Conservation (phyloP, 2,329 filamentous ascomycete species). For the Cercospora sp. region DNA sequence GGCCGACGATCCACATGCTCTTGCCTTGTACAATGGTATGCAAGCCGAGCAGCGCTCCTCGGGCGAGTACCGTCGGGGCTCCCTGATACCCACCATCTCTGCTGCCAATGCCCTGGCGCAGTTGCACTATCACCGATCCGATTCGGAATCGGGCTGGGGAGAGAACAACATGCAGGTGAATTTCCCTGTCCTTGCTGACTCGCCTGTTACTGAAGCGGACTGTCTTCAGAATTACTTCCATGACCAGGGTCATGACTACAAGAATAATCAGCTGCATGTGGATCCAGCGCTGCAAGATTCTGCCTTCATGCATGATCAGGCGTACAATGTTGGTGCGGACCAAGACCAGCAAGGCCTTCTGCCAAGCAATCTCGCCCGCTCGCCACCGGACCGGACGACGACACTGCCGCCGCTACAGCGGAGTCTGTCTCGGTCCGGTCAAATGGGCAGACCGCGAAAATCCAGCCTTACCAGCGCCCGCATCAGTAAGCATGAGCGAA, state of each 20-base stretch:
- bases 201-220: conserved; percentile 41
- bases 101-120: conserved; percentile 86
- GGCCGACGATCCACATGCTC: conserved; percentile 60
- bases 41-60: conserved; percentile 56
- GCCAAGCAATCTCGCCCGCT: conserved; percentile 77
- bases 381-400: conserved; percentile 82
- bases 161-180: conserved; percentile 38
- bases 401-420: conserved; percentile 82
- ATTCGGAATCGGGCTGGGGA: conserved; percentile 74
- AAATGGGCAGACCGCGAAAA: conserved; percentile 73
- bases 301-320: conserved; percentile 45
- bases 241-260: conserved; percentile 32
- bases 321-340: conserved; percentile 57
- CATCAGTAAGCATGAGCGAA: conserved; percentile 76
- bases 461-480: conserved; percentile 80
- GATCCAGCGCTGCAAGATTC: conserved; percentile 59
- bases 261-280: conserved; percentile 35
- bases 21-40: conserved; percentile 57
- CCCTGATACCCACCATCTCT: conserved; percentile 66
- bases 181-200: conserved; percentile 36
- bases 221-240: conserved; percentile 45
- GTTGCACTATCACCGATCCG: conserved; percentile 74
- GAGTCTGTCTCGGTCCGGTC: conserved; percentile 54
- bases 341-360: conserved; percentile 64
- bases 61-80: conserved; percentile 67